A percentile compares a stretch with the other conserved stretches of the same genome.
phyloP scores from a whole-genome alignment of 2,329 filamentous ascomycete species.

The Claviceps sp. region DNA sequence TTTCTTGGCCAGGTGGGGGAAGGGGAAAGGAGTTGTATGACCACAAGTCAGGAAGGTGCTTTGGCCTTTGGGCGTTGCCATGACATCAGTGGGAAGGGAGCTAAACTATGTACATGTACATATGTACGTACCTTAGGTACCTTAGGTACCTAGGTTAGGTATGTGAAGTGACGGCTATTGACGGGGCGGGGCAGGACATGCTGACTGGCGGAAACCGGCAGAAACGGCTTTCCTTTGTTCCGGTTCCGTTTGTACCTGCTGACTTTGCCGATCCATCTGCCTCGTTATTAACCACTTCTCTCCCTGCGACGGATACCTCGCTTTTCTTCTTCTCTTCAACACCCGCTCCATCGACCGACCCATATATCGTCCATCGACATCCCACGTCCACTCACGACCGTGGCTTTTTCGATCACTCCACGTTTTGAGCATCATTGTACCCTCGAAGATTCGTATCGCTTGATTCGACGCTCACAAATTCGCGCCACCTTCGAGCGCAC shows the following conservation, averaged over 20 bases:
- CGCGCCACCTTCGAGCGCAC: neutral
- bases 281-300: slow-evolving; percentile 3
- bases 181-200: neutral
- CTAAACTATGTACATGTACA: too few species aligned
- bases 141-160: too few species aligned
- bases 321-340: slow-evolving; percentile 2
- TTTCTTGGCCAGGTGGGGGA: too few species aligned
- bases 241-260: neutral
- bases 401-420: neutral
- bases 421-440: neutral
- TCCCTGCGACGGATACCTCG: neutral
- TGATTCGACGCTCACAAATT: neutral
- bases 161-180: slow-evolving; percentile 10
- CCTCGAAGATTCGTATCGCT: neutral
- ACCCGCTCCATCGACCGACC: neutral
- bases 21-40: too few species aligned
- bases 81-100: too few species aligned
- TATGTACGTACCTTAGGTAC: too few species aligned
- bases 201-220: neutral
- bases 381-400: neutral
- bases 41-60: too few species aligned
- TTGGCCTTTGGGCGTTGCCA: too few species aligned
- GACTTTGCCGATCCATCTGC: neutral
- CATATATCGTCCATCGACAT: neutral
- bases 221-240: slow-evolving; percentile 1